Evolutionary conservation across 2,329 filamentous ascomycete genomes (phyloP).

Genomic region (Pestalotiopsis fici): DNA sequence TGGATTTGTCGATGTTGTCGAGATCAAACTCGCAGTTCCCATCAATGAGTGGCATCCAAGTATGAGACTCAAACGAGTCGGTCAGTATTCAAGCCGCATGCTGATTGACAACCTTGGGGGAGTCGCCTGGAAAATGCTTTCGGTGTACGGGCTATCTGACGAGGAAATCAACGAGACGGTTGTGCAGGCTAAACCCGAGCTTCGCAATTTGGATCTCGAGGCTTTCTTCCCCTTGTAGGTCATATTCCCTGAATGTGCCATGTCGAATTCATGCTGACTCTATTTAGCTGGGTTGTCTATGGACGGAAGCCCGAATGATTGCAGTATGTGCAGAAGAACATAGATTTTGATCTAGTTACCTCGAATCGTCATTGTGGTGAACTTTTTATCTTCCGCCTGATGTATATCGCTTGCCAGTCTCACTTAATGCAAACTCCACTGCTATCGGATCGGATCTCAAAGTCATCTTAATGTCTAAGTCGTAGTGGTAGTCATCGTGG

Average conservation of each 20-base stretch:
- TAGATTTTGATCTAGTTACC: too few species aligned
- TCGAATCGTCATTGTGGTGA: too few species aligned
- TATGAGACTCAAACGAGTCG: neutral
- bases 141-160: slow-evolving; percentile 70
- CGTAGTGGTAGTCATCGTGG: too few species aligned
- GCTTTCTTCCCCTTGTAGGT: neutral
- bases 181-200: slow-evolving; percentile 55
- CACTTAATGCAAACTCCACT: too few species aligned
- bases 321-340: too few species aligned
- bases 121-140: slow-evolving; percentile 74
- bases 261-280: slow-evolving; percentile 18
- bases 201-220: neutral
- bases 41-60: neutral
- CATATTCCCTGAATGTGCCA: neutral
- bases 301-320: neutral
- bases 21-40: neutral
- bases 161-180: slow-evolving; percentile 77
- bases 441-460: too few species aligned
- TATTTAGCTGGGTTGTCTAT: slow-evolving; percentile 19
- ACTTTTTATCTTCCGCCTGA: too few species aligned
- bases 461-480: too few species aligned
- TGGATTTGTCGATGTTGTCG: slow-evolving; percentile 2
- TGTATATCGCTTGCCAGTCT: too few species aligned
- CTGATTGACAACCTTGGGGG: slow-evolving; percentile 63
- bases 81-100: neutral